Percentiles rank a stretch among this genome's conserved stretches.
These are phyloP conservation scores for Arthrobotrys sphaeroides DNA, from an alignment of 2,329 filamentous ascomycete genomes.

Conservation along the genomic window DNA sequence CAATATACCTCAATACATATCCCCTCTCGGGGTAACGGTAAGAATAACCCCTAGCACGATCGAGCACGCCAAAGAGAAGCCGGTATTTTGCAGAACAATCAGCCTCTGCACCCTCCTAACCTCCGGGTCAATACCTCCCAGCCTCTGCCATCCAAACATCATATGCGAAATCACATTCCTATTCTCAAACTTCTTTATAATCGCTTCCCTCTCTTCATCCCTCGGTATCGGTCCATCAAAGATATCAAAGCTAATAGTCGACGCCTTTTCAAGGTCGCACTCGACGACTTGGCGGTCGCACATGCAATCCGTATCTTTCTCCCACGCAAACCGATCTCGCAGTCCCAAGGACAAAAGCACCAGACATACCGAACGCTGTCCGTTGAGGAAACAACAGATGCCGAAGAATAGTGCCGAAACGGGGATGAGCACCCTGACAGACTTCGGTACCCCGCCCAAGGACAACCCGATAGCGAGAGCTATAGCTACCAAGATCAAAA, in stretches of 20 bases:
- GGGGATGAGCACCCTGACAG: conserved; percentile 10
- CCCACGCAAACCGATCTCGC: conserved; percentile 42
- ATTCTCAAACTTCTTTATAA: conserved; percentile 14
- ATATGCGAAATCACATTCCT: conserved; percentile 30
- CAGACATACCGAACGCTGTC: conserved; percentile 32
- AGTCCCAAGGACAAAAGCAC: conserved; percentile 26
- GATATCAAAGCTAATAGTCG: conserved; percentile 32
- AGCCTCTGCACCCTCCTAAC: conserved; percentile 31
- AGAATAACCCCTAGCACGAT: conserved; percentile 11
- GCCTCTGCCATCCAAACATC: conserved; percentile 28
- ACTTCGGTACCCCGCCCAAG: conserved; percentile 20
- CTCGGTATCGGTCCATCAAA: conserved; percentile 45
- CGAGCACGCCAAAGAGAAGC: conserved; percentile 12
- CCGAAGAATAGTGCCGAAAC: conserved; percentile 23
- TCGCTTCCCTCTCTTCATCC: conserved; percentile 22
- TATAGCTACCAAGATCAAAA: conserved; percentile 25
- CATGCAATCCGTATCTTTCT: conserved; percentile 33
- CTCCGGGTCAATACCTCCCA: conserved; percentile 35
- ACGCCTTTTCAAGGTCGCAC: conserved; percentile 37
- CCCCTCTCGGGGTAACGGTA: conserved; percentile 12
- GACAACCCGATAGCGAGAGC: conserved; percentile 27
- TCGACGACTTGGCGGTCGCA: conserved; percentile 15
- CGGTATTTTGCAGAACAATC: conserved; percentile 43
- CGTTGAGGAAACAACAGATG: conserved; percentile 31
- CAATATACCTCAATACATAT: conserved; percentile 33